Conservation (phyloP, 2,329 filamentous ascomycete species). For the Ceratocystis eucalypticola region DNA sequence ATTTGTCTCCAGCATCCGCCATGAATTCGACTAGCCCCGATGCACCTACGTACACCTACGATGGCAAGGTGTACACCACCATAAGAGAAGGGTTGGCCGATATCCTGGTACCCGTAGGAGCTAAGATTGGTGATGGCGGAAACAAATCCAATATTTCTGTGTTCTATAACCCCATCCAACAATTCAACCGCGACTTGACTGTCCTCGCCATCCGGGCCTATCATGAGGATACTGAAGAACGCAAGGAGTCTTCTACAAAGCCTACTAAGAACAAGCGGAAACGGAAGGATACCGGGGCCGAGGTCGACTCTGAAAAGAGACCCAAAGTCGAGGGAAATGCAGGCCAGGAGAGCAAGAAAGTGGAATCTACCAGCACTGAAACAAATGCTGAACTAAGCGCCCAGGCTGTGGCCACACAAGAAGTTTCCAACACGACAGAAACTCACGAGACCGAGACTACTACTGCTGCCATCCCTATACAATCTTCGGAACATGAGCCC, state of each 20-base stretch:
- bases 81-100: conserved; percentile 44
- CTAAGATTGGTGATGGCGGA: conserved; percentile 39
- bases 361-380: neutral
- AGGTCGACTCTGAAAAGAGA: conserved; percentile 32
- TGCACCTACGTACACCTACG: conserved; percentile 20
- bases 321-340: conserved; percentile 20
- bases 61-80: conserved; percentile 38
- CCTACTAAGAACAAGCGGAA: conserved; percentile 29
- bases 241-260: conserved; percentile 28
- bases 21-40: conserved; percentile 15
- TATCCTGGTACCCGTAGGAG: conserved; percentile 39
- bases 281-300: conserved; percentile 30
- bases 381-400: neutral
- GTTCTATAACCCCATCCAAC: conserved; percentile 98
- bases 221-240: conserved; percentile 50
- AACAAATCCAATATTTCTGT: conserved; percentile 53
- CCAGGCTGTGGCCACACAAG: neutral
- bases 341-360: neutral
- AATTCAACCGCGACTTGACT: conserved; percentile 94
- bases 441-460: neutral
- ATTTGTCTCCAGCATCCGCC: neutral
- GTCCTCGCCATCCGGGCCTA: conserved; percentile 85
- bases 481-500: conserved; percentile 1
- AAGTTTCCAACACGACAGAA: neutral
- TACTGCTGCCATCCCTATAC: neutral